Conservation (phyloP, 2,329 filamentous ascomycete genomes). For the Colletotrichum gloeosporioides region DNA sequence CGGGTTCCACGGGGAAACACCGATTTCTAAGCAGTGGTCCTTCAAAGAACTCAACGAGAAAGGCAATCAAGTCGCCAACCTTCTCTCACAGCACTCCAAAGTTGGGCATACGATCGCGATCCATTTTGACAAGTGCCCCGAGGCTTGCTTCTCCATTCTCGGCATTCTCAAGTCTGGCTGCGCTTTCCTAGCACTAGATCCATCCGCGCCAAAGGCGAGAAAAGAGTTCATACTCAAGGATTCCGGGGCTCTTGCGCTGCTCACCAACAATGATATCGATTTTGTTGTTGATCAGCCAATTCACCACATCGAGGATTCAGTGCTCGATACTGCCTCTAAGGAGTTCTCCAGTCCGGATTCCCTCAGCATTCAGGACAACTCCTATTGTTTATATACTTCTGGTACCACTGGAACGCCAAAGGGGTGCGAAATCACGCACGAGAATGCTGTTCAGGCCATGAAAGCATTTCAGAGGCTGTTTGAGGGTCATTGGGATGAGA, state of each 20-base stretch:
- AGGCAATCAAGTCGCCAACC: slow-evolving; percentile 74
- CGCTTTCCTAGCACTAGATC: slow-evolving; percentile 81
- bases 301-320: slow-evolving; percentile 35
- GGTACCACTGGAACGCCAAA: slow-evolving; percentile 88
- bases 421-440: slow-evolving; percentile 86
- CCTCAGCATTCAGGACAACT: slow-evolving; percentile 55
- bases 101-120: slow-evolving; percentile 72
- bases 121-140: slow-evolving; percentile 84
- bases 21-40: slow-evolving; percentile 67
- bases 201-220: slow-evolving; percentile 72
- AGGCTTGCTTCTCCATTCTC: slow-evolving; percentile 82
- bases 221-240: slow-evolving; percentile 81
- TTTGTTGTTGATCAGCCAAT: slow-evolving; percentile 37
- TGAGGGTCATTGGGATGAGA: slow-evolving; percentile 70
- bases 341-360: slow-evolving; percentile 31
- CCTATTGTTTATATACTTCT: slow-evolving; percentile 87
- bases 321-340: slow-evolving; percentile 27
- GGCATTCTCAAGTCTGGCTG: slow-evolving; percentile 85
- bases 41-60: slow-evolving; percentile 74
- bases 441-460: slow-evolving; percentile 89
- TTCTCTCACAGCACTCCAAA: slow-evolving; percentile 57
- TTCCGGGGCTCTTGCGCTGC: slow-evolving; percentile 67
- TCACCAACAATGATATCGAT: slow-evolving; percentile 54
- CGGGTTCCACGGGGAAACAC: slow-evolving; percentile 50
- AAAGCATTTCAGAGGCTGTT: slow-evolving; percentile 85